Evolutionary conservation across 2,329 filamentous ascomycete genomes (phyloP).

Genomic region (Alternaria sp.): DNA sequence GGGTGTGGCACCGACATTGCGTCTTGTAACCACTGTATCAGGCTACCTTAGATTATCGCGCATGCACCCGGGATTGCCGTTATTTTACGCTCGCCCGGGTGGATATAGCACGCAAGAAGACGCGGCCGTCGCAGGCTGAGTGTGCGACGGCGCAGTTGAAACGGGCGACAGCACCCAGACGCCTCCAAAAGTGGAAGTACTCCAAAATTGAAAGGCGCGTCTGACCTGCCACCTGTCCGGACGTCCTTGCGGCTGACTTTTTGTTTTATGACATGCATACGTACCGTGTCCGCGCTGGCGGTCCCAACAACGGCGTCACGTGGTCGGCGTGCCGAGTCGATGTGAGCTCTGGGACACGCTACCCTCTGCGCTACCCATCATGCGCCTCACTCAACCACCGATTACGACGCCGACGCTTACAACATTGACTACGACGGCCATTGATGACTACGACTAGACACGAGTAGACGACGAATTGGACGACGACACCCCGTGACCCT

Average conservation of each 20-base stretch:
- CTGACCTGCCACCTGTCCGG: background rate
- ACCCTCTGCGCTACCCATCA: background rate
- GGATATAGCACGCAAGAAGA: background rate
- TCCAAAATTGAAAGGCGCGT: background rate
- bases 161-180: background rate
- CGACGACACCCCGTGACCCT: background rate
- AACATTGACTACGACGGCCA: background rate
- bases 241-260: background rate
- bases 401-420: background rate
- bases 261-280: background rate
- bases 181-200: background rate
- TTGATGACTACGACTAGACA: background rate
- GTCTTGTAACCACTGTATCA: slow-evolving; percentile 31
- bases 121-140: slow-evolving; percentile 1
- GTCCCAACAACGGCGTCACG: background rate
- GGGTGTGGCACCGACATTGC: slow-evolving; percentile 20
- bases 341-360: background rate
- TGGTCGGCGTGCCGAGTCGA: background rate
- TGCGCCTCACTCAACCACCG: background rate
- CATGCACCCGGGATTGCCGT: slow-evolving; percentile 7
- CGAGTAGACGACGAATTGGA: background rate
- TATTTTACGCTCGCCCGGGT: slow-evolving; percentile 10
- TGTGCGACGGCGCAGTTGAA: background rate
- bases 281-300: background rate
- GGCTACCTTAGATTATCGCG: slow-evolving; percentile 21